Evolutionary conservation across 164 flowering plant genomes (phyloP).

Genomic region (Tetracentron sinense): DNA sequence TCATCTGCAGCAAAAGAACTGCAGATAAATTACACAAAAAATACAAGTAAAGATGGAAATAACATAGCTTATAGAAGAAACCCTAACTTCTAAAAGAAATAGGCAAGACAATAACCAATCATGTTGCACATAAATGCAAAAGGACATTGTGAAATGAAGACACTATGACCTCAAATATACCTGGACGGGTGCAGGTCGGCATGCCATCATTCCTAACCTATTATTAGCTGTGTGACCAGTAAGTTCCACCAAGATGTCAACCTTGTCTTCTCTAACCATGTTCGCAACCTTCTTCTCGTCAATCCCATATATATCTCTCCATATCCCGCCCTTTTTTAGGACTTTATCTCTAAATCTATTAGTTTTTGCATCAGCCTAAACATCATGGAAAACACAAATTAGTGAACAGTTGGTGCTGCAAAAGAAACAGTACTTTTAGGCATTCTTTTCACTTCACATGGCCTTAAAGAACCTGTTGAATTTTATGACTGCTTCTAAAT

Average conservation of each 20-base stretch:
- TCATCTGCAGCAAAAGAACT: too few species aligned
- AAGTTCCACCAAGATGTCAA: constrained; percentile 95
- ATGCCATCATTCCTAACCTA: constrained; percentile 95
- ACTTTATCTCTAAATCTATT: constrained; percentile 75
- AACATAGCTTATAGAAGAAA: too few species aligned
- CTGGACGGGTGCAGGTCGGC: constrained; percentile 96
- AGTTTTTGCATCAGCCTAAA: constrained; percentile 98
- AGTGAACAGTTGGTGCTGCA: neutral
- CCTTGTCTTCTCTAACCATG: constrained; percentile 90
- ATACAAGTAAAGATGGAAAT: too few species aligned
- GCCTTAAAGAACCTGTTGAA: neutral
- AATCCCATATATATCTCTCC: constrained; percentile 97
- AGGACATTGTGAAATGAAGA: neutral
- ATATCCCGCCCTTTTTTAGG: constrained; percentile 74
- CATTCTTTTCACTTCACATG: neutral
- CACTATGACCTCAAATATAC: constrained; percentile 27
- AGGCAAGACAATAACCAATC: neutral
- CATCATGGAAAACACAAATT: constrained; percentile 11
- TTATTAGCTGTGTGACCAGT: constrained; percentile 99
- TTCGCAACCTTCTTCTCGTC: constrained; percentile 95
- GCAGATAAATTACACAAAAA: too few species aligned
- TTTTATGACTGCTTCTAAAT: too few species aligned
- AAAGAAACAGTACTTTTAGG: neutral
- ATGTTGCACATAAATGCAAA: neutral
- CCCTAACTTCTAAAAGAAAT: too few species aligned